Base-by-base conservation (phyloP, 169 alveolate genomes). In the Plasmodium ovale region DNA sequence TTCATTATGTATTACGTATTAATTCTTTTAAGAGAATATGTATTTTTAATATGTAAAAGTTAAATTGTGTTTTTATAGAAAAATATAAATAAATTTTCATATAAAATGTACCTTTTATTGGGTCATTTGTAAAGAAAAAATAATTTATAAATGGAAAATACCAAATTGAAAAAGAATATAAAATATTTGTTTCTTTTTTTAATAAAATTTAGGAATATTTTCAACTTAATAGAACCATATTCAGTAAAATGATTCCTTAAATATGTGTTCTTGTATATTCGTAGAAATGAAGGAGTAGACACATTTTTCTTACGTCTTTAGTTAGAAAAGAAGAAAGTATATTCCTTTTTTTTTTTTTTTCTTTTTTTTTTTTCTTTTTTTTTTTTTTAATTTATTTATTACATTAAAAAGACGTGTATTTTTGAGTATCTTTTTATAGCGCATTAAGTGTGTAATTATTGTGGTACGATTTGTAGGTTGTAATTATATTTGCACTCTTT, bases 81-180 rank as follows among this genome's bases (percentile, higher is more conserved):
- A 5, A 65, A 65, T 33, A 65, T 12, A 65, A 65, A 65, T 6
- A 3, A 65, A 65, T 65, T 65, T 35, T 35, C 35, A 33, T 35
- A 65, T 65, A 14, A 65, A 65, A 47, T 16, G 39, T 33, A 65
- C 23, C 37, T 31, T 12, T 65, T 65, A 21, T 33, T 29, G 42
- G 25, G 35, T 19, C 12, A 33, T 65, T 7, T 65, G 35, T n/a
- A 25, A 65, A 37, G 35, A 19, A 35, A 54, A 19, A 3, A 21
- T 65, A 23, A 23, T 21, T 65, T 27, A 31, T n/a, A 35, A 65
- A 65, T 65, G 27, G 29, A 12, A 31, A 49, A 3, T 16, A 25
- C 16, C 14, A 37, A 65, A 31, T 65, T 25, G 59, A 65, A 65
- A 31, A 2, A 3, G 58, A 31, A 31, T n/a, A 29, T n/a, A 65